A percentile compares a stretch with the other conserved stretches of the same genome.
phyloP scores from a whole-genome alignment of 192 early-diverging fungal species.

The Anaeromyces robustus region DNA sequence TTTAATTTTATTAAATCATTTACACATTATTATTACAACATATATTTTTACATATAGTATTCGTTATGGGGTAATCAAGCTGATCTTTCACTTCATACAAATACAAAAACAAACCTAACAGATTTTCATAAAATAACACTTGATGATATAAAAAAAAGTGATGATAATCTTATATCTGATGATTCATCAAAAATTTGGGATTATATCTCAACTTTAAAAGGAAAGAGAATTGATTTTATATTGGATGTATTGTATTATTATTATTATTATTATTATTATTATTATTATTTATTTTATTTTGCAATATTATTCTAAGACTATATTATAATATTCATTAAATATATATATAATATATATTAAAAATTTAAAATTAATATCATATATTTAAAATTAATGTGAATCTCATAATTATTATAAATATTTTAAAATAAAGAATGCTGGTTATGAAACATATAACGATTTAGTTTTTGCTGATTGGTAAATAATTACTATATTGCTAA shows the following conservation, averaged over 20 bases:
- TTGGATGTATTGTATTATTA: not conserved
- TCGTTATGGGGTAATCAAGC: not conserved
- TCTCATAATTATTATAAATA: no score
- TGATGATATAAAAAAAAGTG: not conserved
- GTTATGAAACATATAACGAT: not conserved
- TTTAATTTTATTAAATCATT: no score
- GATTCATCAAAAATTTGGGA: not conserved
- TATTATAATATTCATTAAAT: no score
- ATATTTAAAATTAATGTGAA: no score
- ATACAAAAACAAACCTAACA: not conserved
- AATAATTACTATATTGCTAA: no score
- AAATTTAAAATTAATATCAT: no score
- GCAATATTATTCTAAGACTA: no score
- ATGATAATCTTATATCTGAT: not conserved
- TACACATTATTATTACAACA: no score
- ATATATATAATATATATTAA: no score
- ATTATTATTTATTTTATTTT: no score
- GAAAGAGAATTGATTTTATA: not conserved
- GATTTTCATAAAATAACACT: not conserved
- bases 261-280: no score
- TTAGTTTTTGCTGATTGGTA: not conserved
- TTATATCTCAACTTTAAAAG: not conserved
- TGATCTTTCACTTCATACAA: not conserved
- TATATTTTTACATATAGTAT: not conserved
- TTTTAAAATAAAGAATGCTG: not conserved